These are phyloP conservation scores for Holtermanniella nyarrowii DNA, from an alignment of 768 basidiomycete genomes.

Conservation along the genomic window DNA sequence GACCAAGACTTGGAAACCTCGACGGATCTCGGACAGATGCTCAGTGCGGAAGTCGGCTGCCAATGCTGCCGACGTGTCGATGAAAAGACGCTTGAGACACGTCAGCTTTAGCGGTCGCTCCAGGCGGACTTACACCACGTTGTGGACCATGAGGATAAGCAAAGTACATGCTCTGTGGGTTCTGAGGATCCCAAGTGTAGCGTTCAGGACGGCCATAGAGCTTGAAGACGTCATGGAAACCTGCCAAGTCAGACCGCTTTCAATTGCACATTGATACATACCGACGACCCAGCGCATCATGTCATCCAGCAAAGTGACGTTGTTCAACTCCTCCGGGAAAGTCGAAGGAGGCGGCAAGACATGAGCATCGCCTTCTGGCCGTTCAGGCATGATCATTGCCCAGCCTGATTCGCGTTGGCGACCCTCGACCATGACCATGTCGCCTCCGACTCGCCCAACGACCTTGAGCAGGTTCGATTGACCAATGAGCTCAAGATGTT, in stretches of 20 bases:
- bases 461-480: conserved; percentile 84
- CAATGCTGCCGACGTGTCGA: conserved; percentile 74
- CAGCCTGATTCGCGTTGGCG: conserved; percentile 58
- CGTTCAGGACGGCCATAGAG: conserved; percentile 77
- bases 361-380: conserved; percentile 16
- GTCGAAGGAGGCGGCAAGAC: conserved; percentile 3
- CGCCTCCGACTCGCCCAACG: conserved; percentile 71
- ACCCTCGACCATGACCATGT: conserved; percentile 57
- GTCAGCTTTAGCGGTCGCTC: background rate
- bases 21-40: conserved; percentile 19
- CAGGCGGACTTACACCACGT: conserved; percentile 59
- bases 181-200: conserved; percentile 83
- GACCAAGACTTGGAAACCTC: background rate
- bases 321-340: conserved; percentile 46
- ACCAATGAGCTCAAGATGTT: conserved; percentile 81
- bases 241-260: conserved; percentile 40
- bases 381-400: conserved; percentile 82
- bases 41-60: conserved; percentile 19
- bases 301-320: conserved; percentile 57
- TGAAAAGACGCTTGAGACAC: conserved; percentile 59
- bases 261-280: conserved; percentile 29
- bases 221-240: conserved; percentile 72
- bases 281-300: conserved; percentile 87
- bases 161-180: conserved; percentile 77
- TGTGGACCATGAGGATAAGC: conserved; percentile 79